phyloP scores from a whole-genome alignment of 352 stramenopile genomes.

The Thalassiosira hispida region DNA sequence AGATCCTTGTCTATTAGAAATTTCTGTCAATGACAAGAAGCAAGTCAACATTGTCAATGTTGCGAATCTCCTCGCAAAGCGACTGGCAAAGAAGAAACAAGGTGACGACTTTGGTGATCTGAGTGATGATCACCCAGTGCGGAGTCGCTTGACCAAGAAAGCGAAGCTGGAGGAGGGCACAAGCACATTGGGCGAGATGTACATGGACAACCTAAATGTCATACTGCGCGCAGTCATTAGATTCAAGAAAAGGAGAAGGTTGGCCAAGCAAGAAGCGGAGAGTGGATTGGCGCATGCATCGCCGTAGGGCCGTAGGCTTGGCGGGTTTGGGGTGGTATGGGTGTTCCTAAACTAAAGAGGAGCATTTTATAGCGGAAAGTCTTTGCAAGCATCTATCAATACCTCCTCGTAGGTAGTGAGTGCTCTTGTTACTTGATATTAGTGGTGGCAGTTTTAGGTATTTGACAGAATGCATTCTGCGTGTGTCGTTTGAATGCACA shows the following conservation, averaged over 20 bases:
- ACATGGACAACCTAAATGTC: constrained; percentile 1
- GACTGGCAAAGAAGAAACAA: constrained; percentile 58
- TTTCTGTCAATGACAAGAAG: constrained; percentile 88
- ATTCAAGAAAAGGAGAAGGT: constrained; percentile 15
- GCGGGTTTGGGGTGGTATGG: no score
- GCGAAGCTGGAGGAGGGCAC: neutral
- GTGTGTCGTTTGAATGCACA: no score
- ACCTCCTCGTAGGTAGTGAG: no score
- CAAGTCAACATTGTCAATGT: constrained; percentile 90
- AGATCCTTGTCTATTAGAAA: constrained; percentile 66
- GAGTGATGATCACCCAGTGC: constrained; percentile 40
- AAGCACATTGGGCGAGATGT: constrained; percentile 40
- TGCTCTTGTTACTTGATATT: no score
- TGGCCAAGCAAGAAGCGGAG: neutral
- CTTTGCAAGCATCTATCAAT: no score
- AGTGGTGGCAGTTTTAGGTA: no score
- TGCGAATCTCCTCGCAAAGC: constrained; percentile 78
- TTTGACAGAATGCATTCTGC: no score
- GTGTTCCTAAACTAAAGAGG: no score
- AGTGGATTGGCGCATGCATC: neutral
- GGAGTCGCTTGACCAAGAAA: constrained; percentile 15
- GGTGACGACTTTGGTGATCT: constrained; percentile 54
- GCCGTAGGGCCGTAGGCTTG: no score
- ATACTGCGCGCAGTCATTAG: constrained; percentile 34
- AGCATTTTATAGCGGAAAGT: no score